Conservation (phyloP, 441 rosid species). For the Manihot esculenta region DNA sequence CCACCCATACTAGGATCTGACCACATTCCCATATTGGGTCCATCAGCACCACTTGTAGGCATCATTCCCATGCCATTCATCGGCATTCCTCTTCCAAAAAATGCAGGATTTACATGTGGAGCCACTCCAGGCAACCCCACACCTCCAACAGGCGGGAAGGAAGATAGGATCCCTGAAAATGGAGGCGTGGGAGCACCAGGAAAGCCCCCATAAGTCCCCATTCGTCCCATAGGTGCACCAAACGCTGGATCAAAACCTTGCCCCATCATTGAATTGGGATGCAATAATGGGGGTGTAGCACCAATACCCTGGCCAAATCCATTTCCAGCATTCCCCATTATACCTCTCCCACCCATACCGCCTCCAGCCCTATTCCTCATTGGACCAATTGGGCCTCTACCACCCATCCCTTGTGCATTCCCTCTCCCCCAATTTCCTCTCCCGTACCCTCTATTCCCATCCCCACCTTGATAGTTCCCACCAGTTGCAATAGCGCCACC, state of each 20-base stretch:
- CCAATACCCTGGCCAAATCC: slow-evolving; percentile 76
- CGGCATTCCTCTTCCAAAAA: slow-evolving; percentile 78
- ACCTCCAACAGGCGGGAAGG: slow-evolving; percentile 63
- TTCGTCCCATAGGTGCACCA: slow-evolving; percentile 54
- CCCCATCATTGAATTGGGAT: slow-evolving; percentile 65
- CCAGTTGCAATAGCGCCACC: slow-evolving; percentile 46
- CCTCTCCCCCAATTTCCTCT: slow-evolving; percentile 89
- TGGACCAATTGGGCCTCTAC: slow-evolving; percentile 73
- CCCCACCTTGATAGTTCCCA: slow-evolving; percentile 71
- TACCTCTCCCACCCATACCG: slow-evolving; percentile 68
- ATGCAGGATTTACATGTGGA: slow-evolving; percentile 90
- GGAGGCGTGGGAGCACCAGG: slow-evolving; percentile 70
- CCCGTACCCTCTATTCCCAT: slow-evolving; percentile 47
- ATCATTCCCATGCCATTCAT: slow-evolving; percentile 86
- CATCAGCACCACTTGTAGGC: slow-evolving; percentile 64
- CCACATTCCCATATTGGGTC: slow-evolving; percentile 85
- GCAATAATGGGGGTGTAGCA: slow-evolving; percentile 62
- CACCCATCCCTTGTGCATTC: slow-evolving; percentile 64
- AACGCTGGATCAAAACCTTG: slow-evolving; percentile 82
- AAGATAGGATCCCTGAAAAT: slow-evolving; percentile 59
- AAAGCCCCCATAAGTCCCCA: slow-evolving; percentile 74
- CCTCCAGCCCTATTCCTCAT: slow-evolving; percentile 72
- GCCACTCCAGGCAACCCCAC: slow-evolving; percentile 46
- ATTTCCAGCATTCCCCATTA: slow-evolving; percentile 75
- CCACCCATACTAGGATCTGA: slow-evolving; percentile 71